Base-by-base conservation (phyloP, 805 yeast species). In the Wilhelminamyces savonicus region DNA sequence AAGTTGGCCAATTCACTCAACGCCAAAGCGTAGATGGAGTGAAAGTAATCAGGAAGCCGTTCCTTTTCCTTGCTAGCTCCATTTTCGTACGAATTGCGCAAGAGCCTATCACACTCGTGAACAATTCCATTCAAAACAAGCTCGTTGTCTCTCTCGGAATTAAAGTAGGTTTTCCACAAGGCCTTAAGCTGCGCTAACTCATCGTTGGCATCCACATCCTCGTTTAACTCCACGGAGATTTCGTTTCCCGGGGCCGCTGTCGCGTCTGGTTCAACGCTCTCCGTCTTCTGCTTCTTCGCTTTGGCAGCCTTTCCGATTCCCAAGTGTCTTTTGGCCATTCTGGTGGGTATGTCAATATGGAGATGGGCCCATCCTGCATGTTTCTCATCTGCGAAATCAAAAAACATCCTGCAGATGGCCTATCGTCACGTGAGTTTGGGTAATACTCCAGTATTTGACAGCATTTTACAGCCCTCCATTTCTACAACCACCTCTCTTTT, bases 31-130 rank as follows among this genome's bases (percentile, higher is more conserved):
- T 87, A 90, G 18, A 82, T 73, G 4, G 80, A 62, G 48, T 83
- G 81, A 50, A 87, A 83, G 25, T 62, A 65, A 21, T 71, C 74
- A 16, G 70, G 66, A 16, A 35, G 50, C 43, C 16, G 40, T 17
- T 43, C 43, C 16, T 37, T 32, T 38, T 23, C 21, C 31, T 25
- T 26, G n/a, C n/a, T n/a, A 11, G 23, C 6, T 15, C 30, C 24
- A 27, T 32, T 26, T 11, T 24, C 34, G 25, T 35, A 29, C 4
- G 43, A 40, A 32, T 68, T 66, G 49, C 88, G 66, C 40, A 87
- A 63, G 20, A 86, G 52, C 28, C 94, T 60, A 47, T 90, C 96
- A 59, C 95, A 82, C 51, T 90, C 97, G 45, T 88, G 95, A n/a
- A 90, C 71, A 4, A 88, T 69, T 15, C 96, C 97, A 46, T 87